Percentiles rank a stretch among this genome's conserved stretches.
phyloP scores from a whole-genome alignment of 164 flowering plant genomes.

The Liquidambar formosana region DNA sequence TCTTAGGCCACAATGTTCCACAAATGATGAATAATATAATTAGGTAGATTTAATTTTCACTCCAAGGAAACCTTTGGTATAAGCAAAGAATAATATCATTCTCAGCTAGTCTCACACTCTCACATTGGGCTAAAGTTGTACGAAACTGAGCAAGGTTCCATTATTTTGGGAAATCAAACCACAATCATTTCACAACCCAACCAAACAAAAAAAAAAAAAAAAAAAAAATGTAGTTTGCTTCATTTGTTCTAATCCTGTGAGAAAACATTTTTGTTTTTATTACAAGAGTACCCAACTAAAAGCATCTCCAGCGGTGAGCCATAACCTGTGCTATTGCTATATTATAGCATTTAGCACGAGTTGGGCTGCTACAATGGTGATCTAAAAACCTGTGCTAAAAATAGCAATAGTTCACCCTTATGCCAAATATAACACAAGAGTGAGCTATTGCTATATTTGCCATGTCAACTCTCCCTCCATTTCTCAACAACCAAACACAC shows the following conservation, averaged over 20 bases:
- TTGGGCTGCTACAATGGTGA: too few relatives aligned
- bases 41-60: background rate
- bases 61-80: background rate
- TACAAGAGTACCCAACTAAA: background rate
- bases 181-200: too few relatives aligned
- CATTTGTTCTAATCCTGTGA: background rate
- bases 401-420: too few relatives aligned
- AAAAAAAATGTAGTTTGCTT: background rate
- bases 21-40: too few relatives aligned
- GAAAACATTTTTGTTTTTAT: background rate
- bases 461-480: too few relatives aligned
- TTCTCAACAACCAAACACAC: too few relatives aligned
- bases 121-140: background rate
- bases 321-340: too few relatives aligned
- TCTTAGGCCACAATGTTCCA: background rate
- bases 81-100: background rate
- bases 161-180: background rate
- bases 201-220: background rate
- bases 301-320: too few relatives aligned
- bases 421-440: too few relatives aligned
- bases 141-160: background rate
- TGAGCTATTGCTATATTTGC: too few relatives aligned
- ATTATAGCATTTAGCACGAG: too few relatives aligned
- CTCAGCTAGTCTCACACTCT: background rate
- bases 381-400: too few relatives aligned